Percentiles rank a stretch among this genome's conserved stretches.
These are phyloP conservation scores for Haplographium delicatum DNA, from an alignment of 495 filamentous ascomycete genomes.

Conservation along the genomic window DNA sequence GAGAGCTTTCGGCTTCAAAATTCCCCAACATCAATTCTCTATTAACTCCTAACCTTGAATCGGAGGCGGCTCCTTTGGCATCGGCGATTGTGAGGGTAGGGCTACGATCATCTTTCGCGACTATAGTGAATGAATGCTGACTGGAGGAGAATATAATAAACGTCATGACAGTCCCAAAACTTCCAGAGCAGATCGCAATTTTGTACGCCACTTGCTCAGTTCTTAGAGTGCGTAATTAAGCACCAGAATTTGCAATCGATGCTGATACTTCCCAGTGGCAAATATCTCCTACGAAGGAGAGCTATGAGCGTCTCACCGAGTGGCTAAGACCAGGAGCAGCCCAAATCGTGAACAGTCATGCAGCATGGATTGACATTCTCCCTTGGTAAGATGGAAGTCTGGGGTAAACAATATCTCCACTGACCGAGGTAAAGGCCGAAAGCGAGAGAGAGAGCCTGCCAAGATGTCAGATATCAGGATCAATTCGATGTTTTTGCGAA, in stretches of 20 bases:
- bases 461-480: not conserved
- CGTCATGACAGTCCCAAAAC: not conserved
- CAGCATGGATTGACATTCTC: not conserved
- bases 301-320: not conserved
- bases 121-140: not conserved
- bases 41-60: not conserved
- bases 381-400: not conserved
- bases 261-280: not conserved
- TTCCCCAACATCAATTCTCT: not conserved
- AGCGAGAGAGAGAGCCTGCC: not conserved
- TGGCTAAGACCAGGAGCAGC: not conserved
- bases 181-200: not conserved
- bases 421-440: not conserved
- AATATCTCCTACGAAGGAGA: not conserved
- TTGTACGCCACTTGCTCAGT: not conserved
- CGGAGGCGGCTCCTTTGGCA: not conserved
- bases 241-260: not conserved
- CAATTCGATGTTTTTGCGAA: not conserved
- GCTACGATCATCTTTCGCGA: not conserved
- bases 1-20: not conserved
- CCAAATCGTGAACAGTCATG: not conserved
- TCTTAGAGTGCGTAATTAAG: not conserved
- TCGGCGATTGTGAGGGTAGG: not conserved
- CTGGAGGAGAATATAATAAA: not conserved
- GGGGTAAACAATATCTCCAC: too few relatives aligned